Evolutionary conservation across 495 filamentous ascomycete genomes (phyloP).

Genomic region (Glarea lozoyensis): DNA sequence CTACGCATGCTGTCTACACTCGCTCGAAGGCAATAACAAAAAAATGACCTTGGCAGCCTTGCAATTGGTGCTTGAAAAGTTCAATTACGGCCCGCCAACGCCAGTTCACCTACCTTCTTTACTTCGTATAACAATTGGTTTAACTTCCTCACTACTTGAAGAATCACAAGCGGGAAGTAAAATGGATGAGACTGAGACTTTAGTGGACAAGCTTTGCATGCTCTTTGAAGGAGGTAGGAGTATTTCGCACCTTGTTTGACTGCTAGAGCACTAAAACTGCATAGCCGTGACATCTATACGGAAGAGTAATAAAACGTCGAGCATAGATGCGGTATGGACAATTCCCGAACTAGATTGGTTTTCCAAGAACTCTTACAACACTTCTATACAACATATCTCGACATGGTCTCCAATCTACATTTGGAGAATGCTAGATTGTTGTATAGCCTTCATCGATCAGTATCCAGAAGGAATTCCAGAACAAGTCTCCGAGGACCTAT

Average conservation of each 20-base stretch:
- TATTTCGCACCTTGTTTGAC: constrained; percentile 3
- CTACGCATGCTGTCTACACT: constrained; percentile 69
- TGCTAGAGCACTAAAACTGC: constrained; percentile 1
- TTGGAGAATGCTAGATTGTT: constrained; percentile 48
- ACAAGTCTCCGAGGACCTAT: constrained; percentile 36
- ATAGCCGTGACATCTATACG: constrained; percentile 38
- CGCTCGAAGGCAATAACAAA: constrained; percentile 55
- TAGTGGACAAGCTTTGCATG: constrained; percentile 45
- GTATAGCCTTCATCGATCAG: constrained; percentile 51
- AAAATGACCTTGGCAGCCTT: constrained; percentile 47
- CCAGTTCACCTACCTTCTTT: constrained; percentile 58
- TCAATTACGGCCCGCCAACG: constrained; percentile 37
- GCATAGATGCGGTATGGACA: constrained; percentile 37
- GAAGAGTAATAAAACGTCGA: constrained; percentile 24
- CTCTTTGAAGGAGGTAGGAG: constrained; percentile 52
- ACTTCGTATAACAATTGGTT: constrained; percentile 52
- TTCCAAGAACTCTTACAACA: constrained; percentile 66
- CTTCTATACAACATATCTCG: constrained; percentile 51
- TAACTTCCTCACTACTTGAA: constrained; percentile 48
- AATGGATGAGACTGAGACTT: constrained; percentile 11
- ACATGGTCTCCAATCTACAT: constrained; percentile 42
- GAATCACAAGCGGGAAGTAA: constrained; percentile 16
- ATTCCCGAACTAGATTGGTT: constrained; percentile 71
- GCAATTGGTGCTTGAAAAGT: constrained; percentile 47
- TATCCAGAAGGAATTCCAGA: constrained; percentile 42